Evolutionary conservation across 768 basidiomycete genomes (phyloP).

Genomic region (Cubamyces lactineus): DNA sequence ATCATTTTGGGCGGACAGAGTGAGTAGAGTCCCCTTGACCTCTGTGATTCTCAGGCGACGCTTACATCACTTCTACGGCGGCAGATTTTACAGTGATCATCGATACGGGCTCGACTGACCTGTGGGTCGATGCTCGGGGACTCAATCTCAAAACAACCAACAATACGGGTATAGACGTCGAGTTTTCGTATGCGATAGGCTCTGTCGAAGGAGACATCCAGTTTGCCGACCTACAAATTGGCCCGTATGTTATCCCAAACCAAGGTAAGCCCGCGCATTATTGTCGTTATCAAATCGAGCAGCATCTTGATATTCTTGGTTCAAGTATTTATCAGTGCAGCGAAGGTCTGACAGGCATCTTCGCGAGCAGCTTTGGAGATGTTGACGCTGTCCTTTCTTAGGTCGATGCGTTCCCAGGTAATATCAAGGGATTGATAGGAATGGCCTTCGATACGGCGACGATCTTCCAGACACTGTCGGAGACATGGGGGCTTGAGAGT

Average conservation of each 20-base stretch:
- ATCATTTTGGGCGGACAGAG: conserved; percentile 9
- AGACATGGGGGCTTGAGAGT: conserved; percentile 13
- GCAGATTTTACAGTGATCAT: conserved; percentile 37
- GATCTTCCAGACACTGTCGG: conserved; percentile 47
- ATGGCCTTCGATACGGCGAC: conserved; percentile 78
- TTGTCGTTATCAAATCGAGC: too few species aligned
- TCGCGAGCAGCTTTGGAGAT: not conserved
- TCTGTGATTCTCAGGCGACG: too few species aligned
- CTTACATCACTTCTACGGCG: too few species aligned
- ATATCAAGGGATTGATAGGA: conserved; percentile 69
- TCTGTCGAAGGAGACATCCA: conserved; percentile 41
- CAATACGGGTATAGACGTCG: conserved; percentile 36
- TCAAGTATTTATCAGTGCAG: conserved; percentile 49
- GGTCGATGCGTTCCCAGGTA: conserved; percentile 43
- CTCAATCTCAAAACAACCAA: conserved; percentile 30
- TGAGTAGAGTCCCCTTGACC: not conserved
- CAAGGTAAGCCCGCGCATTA: conserved; percentile 51
- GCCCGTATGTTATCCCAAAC: conserved; percentile 48
- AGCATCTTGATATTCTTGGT: conserved; percentile 23
- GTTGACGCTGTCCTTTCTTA: not conserved
- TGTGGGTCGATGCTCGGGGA: conserved; percentile 32
- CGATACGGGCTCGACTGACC: conserved; percentile 40
- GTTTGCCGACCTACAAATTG: conserved; percentile 42
- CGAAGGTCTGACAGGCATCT: conserved; percentile 1
- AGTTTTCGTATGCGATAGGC: conserved; percentile 45